Percentiles rank a stretch among this genome's conserved stretches.
Conservation (phyloP, 1,139 yeast species). For the Saccharomycopsis crataegensis region DNA sequence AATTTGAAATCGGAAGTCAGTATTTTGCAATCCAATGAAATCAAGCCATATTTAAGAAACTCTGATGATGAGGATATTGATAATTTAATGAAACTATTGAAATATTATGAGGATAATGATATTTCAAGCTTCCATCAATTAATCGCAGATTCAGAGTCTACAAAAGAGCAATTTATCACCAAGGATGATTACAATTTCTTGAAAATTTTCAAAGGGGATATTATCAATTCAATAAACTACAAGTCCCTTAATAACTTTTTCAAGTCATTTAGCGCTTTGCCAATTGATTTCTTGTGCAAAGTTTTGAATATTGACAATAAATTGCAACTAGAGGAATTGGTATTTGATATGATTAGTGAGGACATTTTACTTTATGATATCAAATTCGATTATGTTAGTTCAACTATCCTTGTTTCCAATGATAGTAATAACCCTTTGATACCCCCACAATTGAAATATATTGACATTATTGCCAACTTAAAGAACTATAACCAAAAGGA, state of each 20-base stretch:
- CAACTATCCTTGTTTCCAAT: conserved; percentile 7
- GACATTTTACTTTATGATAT: conserved; percentile 34
- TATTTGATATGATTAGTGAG: conserved; percentile 35
- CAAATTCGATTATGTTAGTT: conserved; percentile 37
- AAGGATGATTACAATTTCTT: conserved; percentile 20
- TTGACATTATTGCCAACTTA: conserved; percentile 1
- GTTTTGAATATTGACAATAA: conserved; percentile 23
- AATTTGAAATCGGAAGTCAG: conserved; percentile 56
- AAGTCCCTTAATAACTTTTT: conserved; percentile 28
- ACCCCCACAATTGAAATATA: background rate
- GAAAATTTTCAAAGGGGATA: conserved; percentile 24
- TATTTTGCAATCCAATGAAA: conserved; percentile 48
- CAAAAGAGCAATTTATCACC: background rate
- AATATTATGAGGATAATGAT: conserved; percentile 31
- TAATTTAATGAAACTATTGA: conserved; percentile 30
- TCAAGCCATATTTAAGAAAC: conserved; percentile 31
- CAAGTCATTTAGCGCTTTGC: conserved; percentile 29
- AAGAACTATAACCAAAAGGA: background rate
- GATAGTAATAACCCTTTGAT: background rate
- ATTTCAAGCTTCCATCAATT: conserved; percentile 28
- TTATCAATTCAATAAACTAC: conserved; percentile 26
- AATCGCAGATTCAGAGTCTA: background rate
- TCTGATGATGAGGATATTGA: conserved; percentile 28
- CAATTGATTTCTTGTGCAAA: conserved; percentile 26
- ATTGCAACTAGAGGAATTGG: conserved; percentile 31